Evolutionary conservation across 352 stramenopile species (phyloP).

Genomic region (Phytophthora cactorum): DNA sequence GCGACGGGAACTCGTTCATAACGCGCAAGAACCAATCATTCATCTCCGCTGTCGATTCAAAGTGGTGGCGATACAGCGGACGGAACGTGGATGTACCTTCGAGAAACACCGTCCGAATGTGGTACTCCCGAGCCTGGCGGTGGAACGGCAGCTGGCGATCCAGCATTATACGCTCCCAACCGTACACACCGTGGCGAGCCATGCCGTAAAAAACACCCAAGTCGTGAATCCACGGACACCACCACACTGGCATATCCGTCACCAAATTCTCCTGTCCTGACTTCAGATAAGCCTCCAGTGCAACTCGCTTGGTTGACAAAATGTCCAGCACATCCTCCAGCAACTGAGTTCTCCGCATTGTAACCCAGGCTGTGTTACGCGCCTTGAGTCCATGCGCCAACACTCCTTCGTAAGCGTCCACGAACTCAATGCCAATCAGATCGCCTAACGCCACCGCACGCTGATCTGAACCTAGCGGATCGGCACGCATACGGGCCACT

Average conservation of each 20-base stretch:
- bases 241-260: slow-evolving; percentile 86
- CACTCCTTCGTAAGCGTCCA: slow-evolving; percentile 85
- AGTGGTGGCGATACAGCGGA: slow-evolving; percentile 69
- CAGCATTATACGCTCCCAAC: slow-evolving; percentile 72
- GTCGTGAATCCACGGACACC: slow-evolving; percentile 90
- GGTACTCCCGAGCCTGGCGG: slow-evolving; percentile 62
- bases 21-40: slow-evolving; percentile 70
- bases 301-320: slow-evolving; percentile 43
- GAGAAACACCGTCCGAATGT: slow-evolving; percentile 78
- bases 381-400: slow-evolving; percentile 86
- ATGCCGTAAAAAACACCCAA: slow-evolving; percentile 81
- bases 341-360: slow-evolving; percentile 78
- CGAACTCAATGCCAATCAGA: slow-evolving; percentile 87
- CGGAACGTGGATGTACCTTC: slow-evolving; percentile 61
- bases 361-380: slow-evolving; percentile 84
- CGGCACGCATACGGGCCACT: slow-evolving; percentile 80
- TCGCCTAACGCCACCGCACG: slow-evolving; percentile 73
- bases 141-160: slow-evolving; percentile 82
- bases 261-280: slow-evolving; percentile 70
- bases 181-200: slow-evolving; percentile 75
- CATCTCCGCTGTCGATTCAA: slow-evolving; percentile 50
- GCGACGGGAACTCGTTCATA: slow-evolving; percentile 78
- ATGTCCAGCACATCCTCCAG: slow-evolving; percentile 75
- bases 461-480: slow-evolving; percentile 80
- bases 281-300: slow-evolving; percentile 58